Conservation (phyloP, 2,329 filamentous ascomycete species). For the Xylariaceae sp. region DNA sequence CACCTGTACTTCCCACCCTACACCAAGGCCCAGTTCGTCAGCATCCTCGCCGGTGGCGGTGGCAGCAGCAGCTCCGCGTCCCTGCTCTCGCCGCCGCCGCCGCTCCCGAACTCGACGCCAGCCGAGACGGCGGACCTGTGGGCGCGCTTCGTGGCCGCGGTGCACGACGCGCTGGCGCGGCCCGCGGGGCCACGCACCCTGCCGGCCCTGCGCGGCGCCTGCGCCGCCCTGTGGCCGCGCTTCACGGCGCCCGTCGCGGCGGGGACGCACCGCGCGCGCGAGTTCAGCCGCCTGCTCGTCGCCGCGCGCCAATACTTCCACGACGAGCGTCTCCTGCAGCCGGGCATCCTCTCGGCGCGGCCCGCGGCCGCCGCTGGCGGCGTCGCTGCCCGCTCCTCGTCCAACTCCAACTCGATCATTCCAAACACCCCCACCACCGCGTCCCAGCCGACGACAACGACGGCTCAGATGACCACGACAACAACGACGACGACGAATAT, state of each 20-base stretch:
- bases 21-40: constrained; percentile 68
- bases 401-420: constrained; percentile 1
- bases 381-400: constrained; percentile 4
- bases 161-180: constrained; percentile 80
- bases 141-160: constrained; percentile 71
- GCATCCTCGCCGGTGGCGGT: constrained; percentile 56
- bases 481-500: no score
- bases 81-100: constrained; percentile 31
- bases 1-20: constrained; percentile 82
- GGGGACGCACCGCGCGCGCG: constrained; percentile 65
- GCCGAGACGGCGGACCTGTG: constrained; percentile 61
- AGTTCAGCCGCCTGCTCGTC: constrained; percentile 79
- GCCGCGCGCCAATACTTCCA: constrained; percentile 63
- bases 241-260: constrained; percentile 73
- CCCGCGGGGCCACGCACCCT: constrained; percentile 77
- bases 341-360: constrained; percentile 42
- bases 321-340: constrained; percentile 61
- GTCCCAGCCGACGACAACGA: neutral
- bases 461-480: constrained; percentile 6
- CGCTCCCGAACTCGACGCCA: constrained; percentile 41
- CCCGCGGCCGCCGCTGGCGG: neutral
- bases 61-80: no score
- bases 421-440: neutral
- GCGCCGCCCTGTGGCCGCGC: constrained; percentile 70
- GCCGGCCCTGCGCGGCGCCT: constrained; percentile 61